Conservation (phyloP, 768 basidiomycete genomes). For the Trichaptum fuscoviolaceum region DNA sequence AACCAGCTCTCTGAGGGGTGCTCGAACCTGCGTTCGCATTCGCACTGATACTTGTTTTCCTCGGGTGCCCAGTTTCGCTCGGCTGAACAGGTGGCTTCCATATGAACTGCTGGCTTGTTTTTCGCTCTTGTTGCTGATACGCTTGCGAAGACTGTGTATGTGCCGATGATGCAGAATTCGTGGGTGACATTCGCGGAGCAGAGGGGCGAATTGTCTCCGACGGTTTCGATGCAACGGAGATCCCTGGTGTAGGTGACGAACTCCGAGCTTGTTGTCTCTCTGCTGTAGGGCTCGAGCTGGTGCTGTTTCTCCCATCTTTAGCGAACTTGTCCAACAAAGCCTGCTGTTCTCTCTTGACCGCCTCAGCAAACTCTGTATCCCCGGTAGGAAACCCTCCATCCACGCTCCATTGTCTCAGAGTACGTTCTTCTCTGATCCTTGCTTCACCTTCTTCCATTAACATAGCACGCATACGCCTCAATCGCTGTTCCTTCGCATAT, state of each 20-base stretch:
- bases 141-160: slow-evolving; percentile 5
- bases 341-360: slow-evolving; percentile 32
- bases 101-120: background rate
- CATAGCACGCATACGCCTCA: slow-evolving; percentile 30
- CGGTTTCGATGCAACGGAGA: slow-evolving; percentile 9
- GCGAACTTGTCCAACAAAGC: slow-evolving; percentile 43
- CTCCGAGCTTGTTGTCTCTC: slow-evolving; percentile 29
- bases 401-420: slow-evolving; percentile 44
- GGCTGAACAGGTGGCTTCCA: background rate
- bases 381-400: slow-evolving; percentile 24
- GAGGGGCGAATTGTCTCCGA: slow-evolving; percentile 9
- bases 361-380: slow-evolving; percentile 29
- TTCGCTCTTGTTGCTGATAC: slow-evolving; percentile 11
- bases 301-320: background rate
- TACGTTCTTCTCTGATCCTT: slow-evolving; percentile 43
- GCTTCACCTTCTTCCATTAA: slow-evolving; percentile 42
- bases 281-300: background rate
- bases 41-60: background rate
- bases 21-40: background rate
- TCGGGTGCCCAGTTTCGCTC: background rate
- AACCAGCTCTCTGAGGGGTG: background rate
- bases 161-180: slow-evolving; percentile 1
- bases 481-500: slow-evolving; percentile 31
- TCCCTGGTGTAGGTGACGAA: slow-evolving; percentile 12
- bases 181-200: slow-evolving; percentile 7